These are phyloP conservation scores for Kwoniella sp. DNA, from an alignment of 768 basidiomycete genomes.

Conservation along the genomic window DNA sequence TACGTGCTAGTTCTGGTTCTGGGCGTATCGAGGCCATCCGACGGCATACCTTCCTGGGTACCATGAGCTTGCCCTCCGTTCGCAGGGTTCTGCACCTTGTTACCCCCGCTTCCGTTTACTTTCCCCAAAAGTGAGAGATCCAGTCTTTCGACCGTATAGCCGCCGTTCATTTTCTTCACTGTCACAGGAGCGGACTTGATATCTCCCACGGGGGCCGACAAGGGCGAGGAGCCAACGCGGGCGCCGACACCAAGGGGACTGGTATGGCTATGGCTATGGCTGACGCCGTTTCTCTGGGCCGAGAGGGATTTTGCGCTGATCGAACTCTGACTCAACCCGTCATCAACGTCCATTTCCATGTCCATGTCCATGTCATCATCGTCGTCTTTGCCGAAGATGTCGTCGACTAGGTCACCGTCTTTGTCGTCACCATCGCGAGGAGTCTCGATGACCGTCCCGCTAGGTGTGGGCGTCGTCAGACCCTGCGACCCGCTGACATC, in stretches of 20 bases:
- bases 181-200: conserved; percentile 17
- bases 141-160: conserved; percentile 21
- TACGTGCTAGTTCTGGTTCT: background rate
- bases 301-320: background rate
- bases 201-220: background rate
- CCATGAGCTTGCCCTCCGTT: background rate
- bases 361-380: conserved; percentile 22
- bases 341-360: conserved; percentile 12
- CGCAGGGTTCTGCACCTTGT: background rate
- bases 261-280: background rate
- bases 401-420: conserved; percentile 16
- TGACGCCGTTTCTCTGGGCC: background rate
- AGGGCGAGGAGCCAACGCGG: background rate
- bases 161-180: conserved; percentile 16
- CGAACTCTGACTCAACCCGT: background rate
- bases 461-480: conserved; percentile 5
- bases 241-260: background rate
- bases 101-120: conserved; percentile 9
- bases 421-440: conserved; percentile 2
- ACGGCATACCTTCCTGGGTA: background rate
- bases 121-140: conserved; percentile 17
- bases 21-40: background rate
- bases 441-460: conserved; percentile 6
- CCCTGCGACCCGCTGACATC: conserved; percentile 2
- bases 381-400: conserved; percentile 33